Evolutionary conservation across 768 basidiomycete species (phyloP).

Genomic region (Dioszegia crocea): DNA sequence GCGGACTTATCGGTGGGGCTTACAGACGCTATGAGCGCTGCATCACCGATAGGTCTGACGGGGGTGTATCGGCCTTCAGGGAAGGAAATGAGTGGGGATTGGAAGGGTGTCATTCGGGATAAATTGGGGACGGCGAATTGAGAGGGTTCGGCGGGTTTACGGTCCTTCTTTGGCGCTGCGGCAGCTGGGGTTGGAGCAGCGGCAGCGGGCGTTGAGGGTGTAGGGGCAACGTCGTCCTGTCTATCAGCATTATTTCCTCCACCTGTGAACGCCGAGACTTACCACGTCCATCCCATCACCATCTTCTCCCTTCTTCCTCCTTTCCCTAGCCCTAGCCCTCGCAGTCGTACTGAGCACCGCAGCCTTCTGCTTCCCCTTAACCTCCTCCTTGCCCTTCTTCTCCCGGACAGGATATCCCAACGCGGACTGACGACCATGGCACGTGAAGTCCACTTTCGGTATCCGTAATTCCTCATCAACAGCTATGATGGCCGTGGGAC

Average conservation of each 20-base stretch:
- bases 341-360: constrained; percentile 96
- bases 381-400: constrained; percentile 88
- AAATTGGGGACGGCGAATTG: constrained; percentile 78
- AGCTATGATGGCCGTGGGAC: constrained; percentile 92
- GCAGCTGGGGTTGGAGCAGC: constrained; percentile 18
- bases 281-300: constrained; percentile 75
- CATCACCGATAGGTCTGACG: constrained; percentile 64
- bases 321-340: constrained; percentile 91
- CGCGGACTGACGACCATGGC: constrained; percentile 81
- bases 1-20: constrained; percentile 8
- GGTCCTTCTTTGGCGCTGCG: constrained; percentile 52
- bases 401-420: constrained; percentile 86
- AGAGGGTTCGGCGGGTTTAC: constrained; percentile 64
- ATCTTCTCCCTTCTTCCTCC: constrained; percentile 69
- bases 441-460: constrained; percentile 88
- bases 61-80: constrained; percentile 79
- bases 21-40: neutral
- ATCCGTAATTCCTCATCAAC: constrained; percentile 81
- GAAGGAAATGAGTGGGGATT: constrained; percentile 80
- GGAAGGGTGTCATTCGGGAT: constrained; percentile 84
- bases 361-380: constrained; percentile 82
- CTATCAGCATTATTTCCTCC: neutral
- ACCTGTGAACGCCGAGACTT: neutral
- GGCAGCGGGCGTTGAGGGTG: constrained; percentile 9
- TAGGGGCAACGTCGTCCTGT: constrained; percentile 61